Evolutionary conservation across 768 basidiomycete genomes (phyloP).

Genomic region (Paxillus rubicundulus): DNA sequence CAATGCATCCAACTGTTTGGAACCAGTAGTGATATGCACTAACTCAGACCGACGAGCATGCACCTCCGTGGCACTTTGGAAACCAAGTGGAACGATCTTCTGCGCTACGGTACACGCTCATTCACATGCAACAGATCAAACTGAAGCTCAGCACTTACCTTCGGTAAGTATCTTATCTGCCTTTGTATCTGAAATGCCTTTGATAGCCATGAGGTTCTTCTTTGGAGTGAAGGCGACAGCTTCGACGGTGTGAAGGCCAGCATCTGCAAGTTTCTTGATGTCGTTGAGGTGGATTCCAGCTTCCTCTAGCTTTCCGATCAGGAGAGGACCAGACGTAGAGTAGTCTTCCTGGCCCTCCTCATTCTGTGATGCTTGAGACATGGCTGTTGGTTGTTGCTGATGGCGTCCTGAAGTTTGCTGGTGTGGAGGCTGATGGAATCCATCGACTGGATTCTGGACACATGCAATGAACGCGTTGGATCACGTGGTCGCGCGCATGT

Average conservation of each 20-base stretch:
- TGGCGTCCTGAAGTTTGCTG: neutral
- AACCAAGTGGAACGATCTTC: conserved; percentile 96
- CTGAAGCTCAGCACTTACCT: conserved; percentile 49
- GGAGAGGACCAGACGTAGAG: conserved; percentile 74
- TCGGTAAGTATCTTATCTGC: conserved; percentile 94
- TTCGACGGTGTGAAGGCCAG: conserved; percentile 91
- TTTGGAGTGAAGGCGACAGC: conserved; percentile 96
- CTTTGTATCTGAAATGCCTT: conserved; percentile 95
- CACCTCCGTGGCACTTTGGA: conserved; percentile 97
- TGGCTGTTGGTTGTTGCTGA: conserved; percentile 5
- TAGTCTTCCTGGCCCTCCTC: conserved; percentile 50
- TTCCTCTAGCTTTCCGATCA: conserved; percentile 83
- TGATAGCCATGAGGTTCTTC: conserved; percentile 85
- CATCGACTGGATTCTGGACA: neutral
- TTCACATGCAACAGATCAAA: conserved; percentile 1
- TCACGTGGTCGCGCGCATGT: conserved; percentile 31
- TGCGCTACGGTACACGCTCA: conserved; percentile 53
- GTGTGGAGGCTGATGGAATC: neutral
- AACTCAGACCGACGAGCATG: conserved; percentile 93
- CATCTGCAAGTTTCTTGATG: conserved; percentile 91
- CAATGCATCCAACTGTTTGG: conserved; percentile 92
- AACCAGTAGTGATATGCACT: conserved; percentile 95
- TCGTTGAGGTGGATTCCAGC: conserved; percentile 87
- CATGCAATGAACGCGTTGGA: conserved; percentile 21
- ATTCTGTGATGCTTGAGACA: conserved; percentile 51